Base-by-base conservation (phyloP, 768 basidiomycete genomes). In the Amanita thiersii region DNA sequence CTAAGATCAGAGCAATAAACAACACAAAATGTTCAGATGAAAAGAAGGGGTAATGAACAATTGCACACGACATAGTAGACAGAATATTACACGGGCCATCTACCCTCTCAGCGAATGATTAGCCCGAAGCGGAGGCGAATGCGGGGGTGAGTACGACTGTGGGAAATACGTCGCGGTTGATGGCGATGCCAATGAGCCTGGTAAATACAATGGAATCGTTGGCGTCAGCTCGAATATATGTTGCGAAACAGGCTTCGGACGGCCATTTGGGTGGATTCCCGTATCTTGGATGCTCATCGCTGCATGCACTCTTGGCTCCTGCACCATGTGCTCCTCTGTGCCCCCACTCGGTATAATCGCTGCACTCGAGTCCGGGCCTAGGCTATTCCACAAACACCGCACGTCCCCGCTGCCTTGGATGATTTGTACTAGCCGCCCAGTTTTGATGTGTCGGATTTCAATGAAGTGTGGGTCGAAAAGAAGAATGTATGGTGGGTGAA, bases 391-490 rank as follows among this genome's bases (percentile, higher is more conserved):
- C 20, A 90, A 77, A 55, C 88, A 91, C 23, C 84, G 78, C 24
- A 94, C 72, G 52, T 92, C 87, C 40, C 76, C 75, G 17, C 24
- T 43, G 4, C 91, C 91, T 0, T 78, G 73, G 43, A 92, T 86
- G 56, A 92, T 87, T 56, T 93, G 90, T 1, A 77, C 80, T 3
- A 92, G 74, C 0, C 86, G 75, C 5, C 89, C 87, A 0, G 81
- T 87, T 52, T 79, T 73, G 49, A 92, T 75, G 54, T 93, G 83
- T 19, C 92, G 79, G 32, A 97, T 77, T 61, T 97, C 92, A 50
- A 97, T 88, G 64, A 97, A 94, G 3, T 88, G 82, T 9, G 78
- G 70, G 57, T 94, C 91, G 61, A 96, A 90, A 33, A 93, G 76
- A 33, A 94, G 73, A 32, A 98, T 70, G 57, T 92, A 93, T 0